Base-by-base conservation (phyloP, 2,329 filamentous ascomycete species). In the Orbilia blumenaviensis region DNA sequence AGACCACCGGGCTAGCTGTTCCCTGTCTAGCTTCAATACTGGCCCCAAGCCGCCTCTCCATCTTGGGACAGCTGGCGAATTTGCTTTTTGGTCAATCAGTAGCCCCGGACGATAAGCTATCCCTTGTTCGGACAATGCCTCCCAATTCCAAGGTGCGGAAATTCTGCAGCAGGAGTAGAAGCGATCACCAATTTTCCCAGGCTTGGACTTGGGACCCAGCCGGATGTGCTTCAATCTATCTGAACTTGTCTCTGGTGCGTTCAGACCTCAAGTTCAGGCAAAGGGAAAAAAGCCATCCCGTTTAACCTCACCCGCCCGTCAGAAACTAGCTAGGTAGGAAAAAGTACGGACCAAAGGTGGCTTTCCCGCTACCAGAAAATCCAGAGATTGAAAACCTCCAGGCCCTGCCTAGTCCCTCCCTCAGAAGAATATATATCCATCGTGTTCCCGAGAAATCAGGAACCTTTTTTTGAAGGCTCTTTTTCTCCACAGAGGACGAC, bases 251-350 rank as follows among this genome's bases (percentile, higher is more conserved):
- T 41, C 62, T 61, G 64, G 64, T 50, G n/a, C n/a, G 64, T 75
- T 75, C 69, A 75, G 69, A 56, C 69, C 72, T 34, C n/a, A n/a
- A n/a, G n/a, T n/a, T 74, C 72, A 69, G 63, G 71, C 62, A 69
- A 76, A 64, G 41, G 60, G 60, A 48, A 64, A 61, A 76, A 76
- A 76, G 64, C 72, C 72, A 76, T 76, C 64, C 72, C 64, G 72
- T 69, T 76, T 67, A 75, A 75, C 64, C 72, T 69, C 64, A 69
- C 72, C 72, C 72, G 63, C 42, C 72, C 72, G 72, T 64, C 64
- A 69, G 48, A 62, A 69, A 68, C 64, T 50, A 76, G 58, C 56
- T 38, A 69, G 60, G 58, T 66, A 48, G 29, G n/a, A n/a, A n/a
- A 56, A 48, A 68, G 60, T 42, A 60, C 54, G 23, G 62, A 66